Base-by-base conservation (phyloP, 1,139 yeast genomes). In the Cylindricascospora bacillispora region DNA sequence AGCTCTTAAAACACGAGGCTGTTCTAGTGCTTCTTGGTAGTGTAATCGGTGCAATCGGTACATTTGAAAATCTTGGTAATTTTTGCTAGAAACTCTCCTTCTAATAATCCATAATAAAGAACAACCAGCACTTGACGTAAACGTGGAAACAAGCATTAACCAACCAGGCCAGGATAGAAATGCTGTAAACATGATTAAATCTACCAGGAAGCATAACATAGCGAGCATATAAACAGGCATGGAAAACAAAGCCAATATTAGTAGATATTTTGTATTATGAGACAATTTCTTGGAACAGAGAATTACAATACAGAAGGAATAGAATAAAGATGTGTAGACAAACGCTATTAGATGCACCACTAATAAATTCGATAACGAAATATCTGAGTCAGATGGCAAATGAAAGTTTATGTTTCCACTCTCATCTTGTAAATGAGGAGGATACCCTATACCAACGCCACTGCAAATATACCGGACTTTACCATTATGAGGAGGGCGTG, bases 261-360 rank as follows among this genome's bases (percentile, higher is more conserved):
- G 31, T 4, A 57, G 36, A 7, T 67, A 51, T 3, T 24, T 21
- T 6, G 44, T 30, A 7, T 18, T 18, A 18, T 10, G 7, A 7
- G 9, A 10, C 10, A 18, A 18, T 18, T 10, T 18, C 7, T 7
- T 18, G 7, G 21, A 18, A 10, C 21, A 18, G 10, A 18, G 7
- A 10, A 18, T 7, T 7, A 18, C 9, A 7, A 18, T 18, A n/a
- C n/a, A n/a, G 17, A 63, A 27, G 4, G 63, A 29, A 0, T 67
- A 47, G 30, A 62, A 40, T 2, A 65, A 13, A 9, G 67, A 44
- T 12, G 80, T 72, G 49, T 80, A 61, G 0, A 79, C 85, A 13
- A 79, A 67, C 2, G 93, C 79, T 17, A 85, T 72, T 1, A 89
- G 86, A 43, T 80, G 89, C n/a, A 82, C 73, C 28, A 85, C 70